Percentiles rank a stretch among this genome's conserved stretches.
phyloP scores from a whole-genome alignment of 805 yeast species.

The Zygoascus flipseniorum region DNA sequence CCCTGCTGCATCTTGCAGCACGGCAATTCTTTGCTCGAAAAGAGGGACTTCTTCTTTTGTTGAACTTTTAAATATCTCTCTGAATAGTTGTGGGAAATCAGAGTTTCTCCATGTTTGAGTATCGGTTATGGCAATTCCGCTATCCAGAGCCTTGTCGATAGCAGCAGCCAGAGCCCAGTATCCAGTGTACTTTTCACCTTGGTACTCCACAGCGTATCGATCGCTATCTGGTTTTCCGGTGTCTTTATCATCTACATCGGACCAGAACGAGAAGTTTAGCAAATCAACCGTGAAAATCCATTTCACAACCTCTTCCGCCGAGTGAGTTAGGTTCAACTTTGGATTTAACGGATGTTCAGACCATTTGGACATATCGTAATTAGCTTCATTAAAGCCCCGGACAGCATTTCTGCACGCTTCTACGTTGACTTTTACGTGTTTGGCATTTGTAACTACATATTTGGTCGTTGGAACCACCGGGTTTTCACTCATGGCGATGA shows the following conservation, averaged over 20 bases:
- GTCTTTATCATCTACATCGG: conserved; percentile 27
- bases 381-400: conserved; percentile 20
- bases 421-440: conserved; percentile 24
- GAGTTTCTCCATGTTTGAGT: conserved; percentile 29
- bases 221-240: conserved; percentile 23
- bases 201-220: conserved; percentile 29
- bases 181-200: conserved; percentile 32
- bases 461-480: conserved; percentile 22
- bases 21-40: conserved; percentile 26
- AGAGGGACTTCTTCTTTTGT: conserved; percentile 30
- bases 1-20: conserved; percentile 31
- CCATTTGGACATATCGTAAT: conserved; percentile 31
- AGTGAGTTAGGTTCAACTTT: conserved; percentile 3
- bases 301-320: conserved; percentile 16
- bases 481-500: neutral
- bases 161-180: conserved; percentile 39
- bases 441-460: conserved; percentile 22
- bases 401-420: conserved; percentile 28
- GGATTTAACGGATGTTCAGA: conserved; percentile 31
- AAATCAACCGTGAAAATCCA: conserved; percentile 37
- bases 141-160: conserved; percentile 33
- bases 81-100: conserved; percentile 20
- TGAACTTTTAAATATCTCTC: conserved; percentile 26
- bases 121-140: conserved; percentile 31
- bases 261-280: conserved; percentile 38